A percentile compares a stretch with the other conserved stretches of the same genome.
These are phyloP conservation scores for Massarina eburnea DNA, from an alignment of 2,329 filamentous ascomycete genomes.

Conservation along the genomic window DNA sequence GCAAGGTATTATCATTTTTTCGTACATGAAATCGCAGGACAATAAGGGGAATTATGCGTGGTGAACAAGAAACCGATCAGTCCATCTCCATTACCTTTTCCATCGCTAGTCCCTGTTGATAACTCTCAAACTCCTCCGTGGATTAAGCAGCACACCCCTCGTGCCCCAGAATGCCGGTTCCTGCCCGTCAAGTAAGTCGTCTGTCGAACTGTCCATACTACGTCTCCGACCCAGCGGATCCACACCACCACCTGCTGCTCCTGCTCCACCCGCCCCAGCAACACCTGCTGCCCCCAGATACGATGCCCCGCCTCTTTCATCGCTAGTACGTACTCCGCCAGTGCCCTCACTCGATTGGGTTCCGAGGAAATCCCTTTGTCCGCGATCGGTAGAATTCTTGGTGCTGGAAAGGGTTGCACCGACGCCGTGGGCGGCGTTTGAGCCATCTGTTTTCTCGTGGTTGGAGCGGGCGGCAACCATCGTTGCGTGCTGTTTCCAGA, in stretches of 20 bases:
- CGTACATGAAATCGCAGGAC: too few relatives aligned
- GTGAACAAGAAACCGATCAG: background rate
- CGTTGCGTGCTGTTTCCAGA: conserved; percentile 71
- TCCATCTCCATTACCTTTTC: background rate
- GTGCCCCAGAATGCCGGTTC: conserved; percentile 70
- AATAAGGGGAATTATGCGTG: background rate
- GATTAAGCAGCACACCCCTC: conserved; percentile 64
- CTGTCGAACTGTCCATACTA: conserved; percentile 53
- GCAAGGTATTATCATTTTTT: too few relatives aligned
- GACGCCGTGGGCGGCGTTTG: conserved; percentile 21
- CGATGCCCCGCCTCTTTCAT: conserved; percentile 6
- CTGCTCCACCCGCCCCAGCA: conserved; percentile 21
- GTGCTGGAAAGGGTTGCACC: conserved; percentile 24
- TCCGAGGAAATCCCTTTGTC: conserved; percentile 13
- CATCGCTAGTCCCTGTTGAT: conserved; percentile 63
- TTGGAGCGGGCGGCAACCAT: conserved; percentile 62
- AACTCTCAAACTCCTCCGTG: conserved; percentile 67
- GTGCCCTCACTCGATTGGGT: conserved; percentile 10
- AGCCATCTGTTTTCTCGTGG: conserved; percentile 47
- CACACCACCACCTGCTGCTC: conserved; percentile 14
- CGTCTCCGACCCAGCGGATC: conserved; percentile 38
- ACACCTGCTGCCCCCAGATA: conserved; percentile 18
- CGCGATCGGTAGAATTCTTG: conserved; percentile 30
- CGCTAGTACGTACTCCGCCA: conserved; percentile 9
- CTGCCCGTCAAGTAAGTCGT: conserved; percentile 62